Conservation (phyloP, 805 yeast species). For the Starmera caribaea region DNA sequence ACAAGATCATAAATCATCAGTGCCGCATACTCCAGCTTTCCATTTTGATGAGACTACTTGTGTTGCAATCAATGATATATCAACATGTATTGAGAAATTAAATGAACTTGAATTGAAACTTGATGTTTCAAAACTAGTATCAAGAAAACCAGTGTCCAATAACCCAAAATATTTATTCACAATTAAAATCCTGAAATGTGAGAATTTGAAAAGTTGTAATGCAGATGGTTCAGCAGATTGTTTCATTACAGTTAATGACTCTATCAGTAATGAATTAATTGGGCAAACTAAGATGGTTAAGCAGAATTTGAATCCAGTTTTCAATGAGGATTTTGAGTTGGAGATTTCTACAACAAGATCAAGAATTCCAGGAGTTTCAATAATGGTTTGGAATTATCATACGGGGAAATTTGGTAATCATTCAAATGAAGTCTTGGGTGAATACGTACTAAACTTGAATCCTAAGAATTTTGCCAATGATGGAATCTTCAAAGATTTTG, state of each 20-base stretch:
- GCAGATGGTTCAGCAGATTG: constrained; percentile 42
- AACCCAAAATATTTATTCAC: constrained; percentile 48
- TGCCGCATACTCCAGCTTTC: constrained; percentile 35
- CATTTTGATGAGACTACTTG: constrained; percentile 55
- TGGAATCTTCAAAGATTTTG: constrained; percentile 54
- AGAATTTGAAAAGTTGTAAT: constrained; percentile 40
- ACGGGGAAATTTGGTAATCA: constrained; percentile 26
- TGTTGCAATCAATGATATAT: constrained; percentile 64
- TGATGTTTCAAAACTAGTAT: constrained; percentile 41
- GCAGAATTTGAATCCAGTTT: constrained; percentile 59
- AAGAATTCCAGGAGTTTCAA: constrained; percentile 37
- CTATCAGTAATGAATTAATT: constrained; percentile 40
- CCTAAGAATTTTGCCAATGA: constrained; percentile 55
- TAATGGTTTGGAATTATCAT: constrained; percentile 62
- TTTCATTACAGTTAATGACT: constrained; percentile 54
- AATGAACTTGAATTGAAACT: constrained; percentile 44
- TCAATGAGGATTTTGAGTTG: constrained; percentile 81
- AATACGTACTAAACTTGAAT: constrained; percentile 49
- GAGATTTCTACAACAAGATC: constrained; percentile 23
- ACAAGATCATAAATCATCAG: constrained; percentile 22
- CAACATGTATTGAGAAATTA: constrained; percentile 38
- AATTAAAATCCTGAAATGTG: constrained; percentile 53
- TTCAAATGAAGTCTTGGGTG: constrained; percentile 57
- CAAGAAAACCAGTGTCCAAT: constrained; percentile 24
- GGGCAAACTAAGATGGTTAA: constrained; percentile 62